Percentiles rank a stretch among this genome's conserved stretches.
Evolutionary conservation across 2,329 filamentous ascomycete species (phyloP).

Genomic region (Venturia effusa): DNA sequence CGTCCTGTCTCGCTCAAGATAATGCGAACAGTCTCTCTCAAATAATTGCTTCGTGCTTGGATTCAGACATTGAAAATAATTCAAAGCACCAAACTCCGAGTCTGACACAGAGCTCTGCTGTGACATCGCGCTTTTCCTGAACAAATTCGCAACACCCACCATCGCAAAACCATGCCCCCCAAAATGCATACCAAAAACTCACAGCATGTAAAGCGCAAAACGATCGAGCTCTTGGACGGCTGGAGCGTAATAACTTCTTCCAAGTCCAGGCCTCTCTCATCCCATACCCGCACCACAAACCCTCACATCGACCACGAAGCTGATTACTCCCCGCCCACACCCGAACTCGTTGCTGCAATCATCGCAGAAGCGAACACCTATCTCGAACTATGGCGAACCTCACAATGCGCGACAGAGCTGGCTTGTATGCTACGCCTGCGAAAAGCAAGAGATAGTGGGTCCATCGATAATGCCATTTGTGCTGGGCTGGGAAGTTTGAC

Average conservation of each 20-base stretch:
- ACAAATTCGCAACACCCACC: neutral
- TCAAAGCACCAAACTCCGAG: neutral
- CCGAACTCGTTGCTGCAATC: neutral
- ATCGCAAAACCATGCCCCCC: neutral
- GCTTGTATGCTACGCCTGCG: neutral
- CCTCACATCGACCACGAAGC: neutral
- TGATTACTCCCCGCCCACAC: neutral
- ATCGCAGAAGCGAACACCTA: neutral
- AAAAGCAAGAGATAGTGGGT: neutral
- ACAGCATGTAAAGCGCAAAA: constrained; percentile 3
- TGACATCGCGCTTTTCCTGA: neutral
- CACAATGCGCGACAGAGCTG: neutral
- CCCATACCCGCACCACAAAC: neutral
- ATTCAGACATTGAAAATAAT: neutral
- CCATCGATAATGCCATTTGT: neutral
- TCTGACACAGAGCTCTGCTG: too few relatives aligned
- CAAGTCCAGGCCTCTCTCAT: neutral
- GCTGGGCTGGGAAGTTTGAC: neutral
- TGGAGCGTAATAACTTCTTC: constrained; percentile 9
- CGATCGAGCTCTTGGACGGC: constrained; percentile 8
- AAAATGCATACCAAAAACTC: neutral
- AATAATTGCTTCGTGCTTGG: too few relatives aligned
- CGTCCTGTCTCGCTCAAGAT: neutral
- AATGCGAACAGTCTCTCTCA: too few relatives aligned
- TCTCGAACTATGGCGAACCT: constrained; percentile 3